Conservation (phyloP, 2,329 filamentous ascomycete genomes). For the Colletotrichum phormii region DNA sequence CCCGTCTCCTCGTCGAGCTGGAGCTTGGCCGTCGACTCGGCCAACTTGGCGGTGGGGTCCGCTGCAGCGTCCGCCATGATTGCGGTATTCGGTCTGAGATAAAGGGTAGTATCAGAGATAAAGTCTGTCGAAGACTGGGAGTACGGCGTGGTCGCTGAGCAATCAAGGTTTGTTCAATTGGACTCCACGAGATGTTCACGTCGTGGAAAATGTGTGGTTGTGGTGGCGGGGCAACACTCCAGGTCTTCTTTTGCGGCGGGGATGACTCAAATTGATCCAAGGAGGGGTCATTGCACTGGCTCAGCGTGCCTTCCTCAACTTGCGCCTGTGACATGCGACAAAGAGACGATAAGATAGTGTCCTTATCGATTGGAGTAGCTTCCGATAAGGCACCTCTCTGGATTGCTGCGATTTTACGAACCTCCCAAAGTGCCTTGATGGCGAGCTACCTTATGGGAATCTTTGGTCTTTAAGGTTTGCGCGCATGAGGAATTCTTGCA, state of each 20-base stretch:
- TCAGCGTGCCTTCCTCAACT: neutral
- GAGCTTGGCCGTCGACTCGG: constrained; percentile 66
- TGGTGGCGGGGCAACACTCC: constrained; percentile 32
- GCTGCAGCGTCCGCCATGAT: constrained; percentile 61
- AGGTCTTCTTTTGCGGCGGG: constrained; percentile 25
- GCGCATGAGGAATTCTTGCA: too few relatives aligned
- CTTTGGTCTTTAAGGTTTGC: too few relatives aligned
- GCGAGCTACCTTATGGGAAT: neutral
- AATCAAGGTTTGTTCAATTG: constrained; percentile 11
- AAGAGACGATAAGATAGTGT: constrained; percentile 26
- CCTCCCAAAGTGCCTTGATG: neutral
- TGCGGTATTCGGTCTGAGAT: neutral
- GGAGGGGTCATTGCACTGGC: constrained; percentile 22
- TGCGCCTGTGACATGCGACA: constrained; percentile 12
- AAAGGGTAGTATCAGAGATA: neutral
- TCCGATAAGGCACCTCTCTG: neutral
- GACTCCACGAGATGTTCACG: neutral
- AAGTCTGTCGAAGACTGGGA: rapidly evolving
- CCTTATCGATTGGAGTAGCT: neutral
- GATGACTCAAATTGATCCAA: constrained; percentile 34
- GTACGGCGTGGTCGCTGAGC: neutral
- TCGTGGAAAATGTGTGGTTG: constrained; percentile 21
- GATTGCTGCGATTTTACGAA: too few relatives aligned
- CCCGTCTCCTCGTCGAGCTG: constrained; percentile 72
- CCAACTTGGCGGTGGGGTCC: constrained; percentile 63